A percentile compares a stretch with the other conserved stretches of the same genome.
phyloP scores from a whole-genome alignment of 805 yeast species.

The Komagataella phaffii region DNA sequence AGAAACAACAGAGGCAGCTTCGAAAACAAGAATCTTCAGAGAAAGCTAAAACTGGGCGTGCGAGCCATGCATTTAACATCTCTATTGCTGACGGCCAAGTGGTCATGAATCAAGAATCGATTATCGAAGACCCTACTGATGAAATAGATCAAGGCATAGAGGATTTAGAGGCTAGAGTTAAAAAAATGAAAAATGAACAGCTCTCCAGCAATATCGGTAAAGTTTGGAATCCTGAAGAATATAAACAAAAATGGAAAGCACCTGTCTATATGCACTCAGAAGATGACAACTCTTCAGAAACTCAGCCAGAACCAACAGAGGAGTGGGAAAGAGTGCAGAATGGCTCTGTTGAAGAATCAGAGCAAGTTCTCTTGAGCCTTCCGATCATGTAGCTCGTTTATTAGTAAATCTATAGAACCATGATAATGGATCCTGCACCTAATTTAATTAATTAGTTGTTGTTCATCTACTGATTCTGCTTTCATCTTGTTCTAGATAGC shows the following conservation, averaged over 20 bases:
- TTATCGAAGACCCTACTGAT: constrained; percentile 10
- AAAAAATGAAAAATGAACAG: background rate
- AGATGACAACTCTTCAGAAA: constrained; percentile 16
- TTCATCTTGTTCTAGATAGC: background rate
- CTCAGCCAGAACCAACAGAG: constrained; percentile 1
- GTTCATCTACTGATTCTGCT: background rate
- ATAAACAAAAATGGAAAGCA: constrained; percentile 11
- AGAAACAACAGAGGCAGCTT: constrained; percentile 68
- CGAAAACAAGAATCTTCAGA: constrained; percentile 51
- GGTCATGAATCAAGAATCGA: constrained; percentile 35
- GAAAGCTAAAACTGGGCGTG: constrained; percentile 53
- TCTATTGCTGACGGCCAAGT: constrained; percentile 75
- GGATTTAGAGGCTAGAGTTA: background rate
- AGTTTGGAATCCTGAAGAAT: constrained; percentile 19
- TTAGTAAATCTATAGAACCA: background rate
- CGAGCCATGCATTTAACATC: constrained; percentile 64
- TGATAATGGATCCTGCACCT: background rate
- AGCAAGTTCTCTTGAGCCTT: background rate
- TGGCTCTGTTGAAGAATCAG: background rate
- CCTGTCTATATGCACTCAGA: constrained; percentile 2
- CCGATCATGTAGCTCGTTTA: background rate
- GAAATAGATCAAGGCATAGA: constrained; percentile 15
- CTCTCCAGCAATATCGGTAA: constrained; percentile 16
- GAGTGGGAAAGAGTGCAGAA: background rate
- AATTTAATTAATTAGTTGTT: too few relatives aligned